These are phyloP conservation scores for Komagataella phaffii DNA, from an alignment of 805 yeast species.

Conservation along the genomic window DNA sequence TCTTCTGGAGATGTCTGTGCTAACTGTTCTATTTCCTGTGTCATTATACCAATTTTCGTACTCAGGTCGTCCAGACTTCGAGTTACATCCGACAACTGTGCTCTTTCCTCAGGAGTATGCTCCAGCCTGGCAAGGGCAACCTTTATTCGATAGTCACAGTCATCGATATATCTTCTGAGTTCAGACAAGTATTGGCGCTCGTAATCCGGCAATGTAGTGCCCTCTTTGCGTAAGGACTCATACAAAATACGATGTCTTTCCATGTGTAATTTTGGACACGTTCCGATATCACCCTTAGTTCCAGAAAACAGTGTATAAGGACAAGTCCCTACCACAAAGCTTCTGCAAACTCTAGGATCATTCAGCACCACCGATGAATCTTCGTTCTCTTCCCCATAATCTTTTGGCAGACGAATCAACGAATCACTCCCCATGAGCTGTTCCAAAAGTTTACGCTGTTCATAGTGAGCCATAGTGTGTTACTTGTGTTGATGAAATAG, in stretches of 20 bases:
- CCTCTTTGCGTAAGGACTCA: constrained; percentile 30
- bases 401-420: constrained; percentile 15
- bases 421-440: constrained; percentile 68
- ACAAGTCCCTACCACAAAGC: constrained; percentile 75
- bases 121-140: constrained; percentile 53
- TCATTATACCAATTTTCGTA: constrained; percentile 47
- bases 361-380: constrained; percentile 21
- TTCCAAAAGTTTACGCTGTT: constrained; percentile 63
- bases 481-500: neutral
- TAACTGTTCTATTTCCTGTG: constrained; percentile 49
- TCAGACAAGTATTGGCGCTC: constrained; percentile 34
- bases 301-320: constrained; percentile 74
- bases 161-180: constrained; percentile 40
- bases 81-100: constrained; percentile 14
- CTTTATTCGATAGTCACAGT: constrained; percentile 52
- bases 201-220: constrained; percentile 20
- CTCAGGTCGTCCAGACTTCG: constrained; percentile 49
- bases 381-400: constrained; percentile 7
- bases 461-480: constrained; percentile 37
- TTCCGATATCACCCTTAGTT: constrained; percentile 74
- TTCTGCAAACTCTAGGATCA: constrained; percentile 59
- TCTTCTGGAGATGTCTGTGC: constrained; percentile 24
- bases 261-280: constrained; percentile 63
- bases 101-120: constrained; percentile 50
- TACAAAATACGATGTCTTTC: constrained; percentile 66